Percentiles rank a stretch among this genome's conserved stretches.
Evolutionary conservation across 257 asterid genomes (phyloP).

Genomic region (Anisodus acutangulus): DNA sequence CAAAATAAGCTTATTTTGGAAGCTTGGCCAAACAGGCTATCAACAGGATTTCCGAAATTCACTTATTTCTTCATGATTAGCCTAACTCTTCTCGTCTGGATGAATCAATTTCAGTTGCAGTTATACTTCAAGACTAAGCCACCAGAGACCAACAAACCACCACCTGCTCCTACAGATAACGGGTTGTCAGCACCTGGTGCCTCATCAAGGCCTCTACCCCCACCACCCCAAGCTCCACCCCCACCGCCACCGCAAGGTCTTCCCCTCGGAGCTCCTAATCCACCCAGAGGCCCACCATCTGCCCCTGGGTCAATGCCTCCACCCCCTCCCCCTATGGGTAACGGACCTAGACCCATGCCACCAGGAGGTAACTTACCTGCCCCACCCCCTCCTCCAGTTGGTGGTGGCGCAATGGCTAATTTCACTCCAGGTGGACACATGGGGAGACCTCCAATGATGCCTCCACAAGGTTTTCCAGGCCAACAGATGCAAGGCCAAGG

Average conservation of each 20-base stretch:
- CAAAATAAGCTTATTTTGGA: too few species aligned
- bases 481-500: conserved; percentile 74
- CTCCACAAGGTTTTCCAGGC: conserved; percentile 80
- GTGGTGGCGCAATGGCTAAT: conserved; percentile 76
- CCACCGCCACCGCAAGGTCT: conserved; percentile 67
- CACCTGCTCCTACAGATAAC: conserved; percentile 57
- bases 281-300: conserved; percentile 58
- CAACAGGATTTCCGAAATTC: neutral
- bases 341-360: conserved; percentile 98
- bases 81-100: neutral
- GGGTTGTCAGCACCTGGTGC: conserved; percentile 65
- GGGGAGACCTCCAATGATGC: conserved; percentile 84
- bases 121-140: conserved; percentile 84
- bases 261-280: conserved; percentile 57
- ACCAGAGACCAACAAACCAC: conserved; percentile 73
- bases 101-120: conserved; percentile 55
- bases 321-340: conserved; percentile 65
- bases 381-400: conserved; percentile 89
- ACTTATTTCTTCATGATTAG: neutral
- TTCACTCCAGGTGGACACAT: conserved; percentile 82
- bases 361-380: conserved; percentile 93
- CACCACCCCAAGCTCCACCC: conserved; percentile 31
- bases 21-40: too few species aligned
- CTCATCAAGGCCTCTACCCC: conserved; percentile 68
- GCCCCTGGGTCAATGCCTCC: conserved; percentile 57